These are phyloP conservation scores for Ceratobasidium sp. DNA, from an alignment of 1,284 basidiomycete genomes.

Conservation along the genomic window DNA sequence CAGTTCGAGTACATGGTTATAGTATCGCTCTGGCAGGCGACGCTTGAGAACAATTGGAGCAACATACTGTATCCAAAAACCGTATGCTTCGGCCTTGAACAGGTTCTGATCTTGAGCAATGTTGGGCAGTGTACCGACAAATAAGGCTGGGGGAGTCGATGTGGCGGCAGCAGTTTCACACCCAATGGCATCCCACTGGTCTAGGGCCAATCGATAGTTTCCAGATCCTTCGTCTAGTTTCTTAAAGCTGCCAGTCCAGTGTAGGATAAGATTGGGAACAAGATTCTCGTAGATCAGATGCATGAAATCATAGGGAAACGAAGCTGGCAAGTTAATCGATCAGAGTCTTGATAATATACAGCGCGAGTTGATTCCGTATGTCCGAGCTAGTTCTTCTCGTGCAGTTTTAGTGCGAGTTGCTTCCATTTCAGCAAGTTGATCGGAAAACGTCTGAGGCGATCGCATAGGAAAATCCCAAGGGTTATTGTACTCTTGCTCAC, in stretches of 20 bases:
- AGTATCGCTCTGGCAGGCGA: conserved; percentile 50
- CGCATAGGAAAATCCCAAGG: conserved; percentile 46
- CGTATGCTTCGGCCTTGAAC: conserved; percentile 55
- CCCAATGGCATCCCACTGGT: conserved; percentile 52
- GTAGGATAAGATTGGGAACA: conserved; percentile 35
- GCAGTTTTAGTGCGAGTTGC: conserved; percentile 43
- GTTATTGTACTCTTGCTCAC: conserved; percentile 41
- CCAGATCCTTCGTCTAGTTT: conserved; percentile 46
- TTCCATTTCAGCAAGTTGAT: conserved; percentile 41
- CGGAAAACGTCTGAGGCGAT: conserved; percentile 21
- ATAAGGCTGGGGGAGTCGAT: conserved; percentile 51
- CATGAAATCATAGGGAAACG: conserved; percentile 53
- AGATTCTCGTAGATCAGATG: conserved; percentile 49
- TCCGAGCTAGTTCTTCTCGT: conserved; percentile 46
- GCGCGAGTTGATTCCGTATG: conserved; percentile 49
- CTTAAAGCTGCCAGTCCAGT: conserved; percentile 55
- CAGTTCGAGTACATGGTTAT: conserved; percentile 49
- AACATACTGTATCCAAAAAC: conserved; percentile 55
- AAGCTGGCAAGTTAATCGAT: conserved; percentile 48
- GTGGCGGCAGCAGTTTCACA: conserved; percentile 49
- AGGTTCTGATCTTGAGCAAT: conserved; percentile 47
- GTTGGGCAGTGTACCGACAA: conserved; percentile 51
- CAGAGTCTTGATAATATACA: conserved; percentile 47
- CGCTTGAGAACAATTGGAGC: conserved; percentile 50
- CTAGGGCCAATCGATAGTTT: conserved; percentile 42